These are phyloP conservation scores for Ustilago tritici DNA, from an alignment of 1,284 basidiomycete genomes.

Conservation along the genomic window DNA sequence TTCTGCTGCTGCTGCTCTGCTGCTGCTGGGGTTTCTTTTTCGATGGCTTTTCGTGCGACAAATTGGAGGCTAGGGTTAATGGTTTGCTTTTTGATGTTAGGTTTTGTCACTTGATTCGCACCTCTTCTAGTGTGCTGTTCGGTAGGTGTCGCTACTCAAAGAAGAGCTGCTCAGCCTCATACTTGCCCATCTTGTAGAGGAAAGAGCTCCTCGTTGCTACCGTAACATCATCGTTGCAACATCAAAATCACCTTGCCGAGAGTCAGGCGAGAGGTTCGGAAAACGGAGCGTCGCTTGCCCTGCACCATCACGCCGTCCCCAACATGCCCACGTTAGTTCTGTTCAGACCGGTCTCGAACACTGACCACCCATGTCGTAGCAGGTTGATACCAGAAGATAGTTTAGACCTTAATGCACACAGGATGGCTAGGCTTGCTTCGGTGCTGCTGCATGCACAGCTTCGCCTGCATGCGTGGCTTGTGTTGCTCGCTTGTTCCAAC, in stretches of 20 bases:
- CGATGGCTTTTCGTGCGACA: conserved; percentile 4
- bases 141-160: neutral
- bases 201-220: neutral
- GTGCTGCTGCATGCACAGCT: conserved; percentile 6
- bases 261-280: neutral
- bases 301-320: neutral
- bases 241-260: neutral
- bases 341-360: neutral
- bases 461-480: conserved; percentile 17
- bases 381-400: no score
- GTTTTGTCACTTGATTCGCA: conserved; percentile 15
- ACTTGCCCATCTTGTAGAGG: neutral
- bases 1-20: neutral
- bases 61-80: conserved; percentile 12
- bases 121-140: neutral
- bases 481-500: neutral
- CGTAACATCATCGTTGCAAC: neutral
- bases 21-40: conserved; percentile 3
- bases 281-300: neutral
- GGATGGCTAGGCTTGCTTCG: neutral
- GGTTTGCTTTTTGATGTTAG: conserved; percentile 7
- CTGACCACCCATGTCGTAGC: no score
- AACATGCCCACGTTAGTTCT: no score
- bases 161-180: neutral
- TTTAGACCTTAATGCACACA: no score